phyloP scores from a whole-genome alignment of 441 rosid species.

The Geranium incanum region DNA sequence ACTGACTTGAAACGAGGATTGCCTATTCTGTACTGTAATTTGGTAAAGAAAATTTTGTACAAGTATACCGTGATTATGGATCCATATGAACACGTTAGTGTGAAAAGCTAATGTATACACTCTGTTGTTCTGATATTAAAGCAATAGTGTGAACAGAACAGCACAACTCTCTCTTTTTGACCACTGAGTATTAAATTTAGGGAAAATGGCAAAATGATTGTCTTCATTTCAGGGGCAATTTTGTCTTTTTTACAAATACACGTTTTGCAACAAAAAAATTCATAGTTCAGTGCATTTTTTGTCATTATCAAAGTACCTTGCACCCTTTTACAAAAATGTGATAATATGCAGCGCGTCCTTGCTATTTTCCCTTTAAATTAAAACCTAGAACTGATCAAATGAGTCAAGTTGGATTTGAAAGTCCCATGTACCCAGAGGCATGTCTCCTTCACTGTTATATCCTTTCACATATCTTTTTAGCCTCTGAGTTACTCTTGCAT shows the following conservation, averaged over 20 bases:
- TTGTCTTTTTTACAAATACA: too few relatives aligned
- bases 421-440: not conserved
- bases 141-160: not conserved
- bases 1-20: not conserved
- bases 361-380: not conserved
- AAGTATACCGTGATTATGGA: not conserved
- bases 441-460: not conserved
- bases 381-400: not conserved
- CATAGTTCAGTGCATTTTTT: too few relatives aligned
- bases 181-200: too few relatives aligned
- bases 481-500: slow-evolving; percentile 1
- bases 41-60: not conserved
- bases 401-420: not conserved
- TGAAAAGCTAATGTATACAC: not conserved
- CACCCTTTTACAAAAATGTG: not conserved
- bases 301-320: too few relatives aligned
- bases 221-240: too few relatives aligned
- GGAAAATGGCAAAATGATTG: too few relatives aligned
- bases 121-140: not conserved
- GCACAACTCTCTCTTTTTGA: not conserved
- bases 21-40: not conserved
- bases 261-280: too few relatives aligned
- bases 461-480: not conserved
- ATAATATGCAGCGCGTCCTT: not conserved
- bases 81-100: too few relatives aligned